These are phyloP conservation scores for Lanmaoa rubissima DNA, from an alignment of 768 basidiomycete genomes.

Conservation along the genomic window DNA sequence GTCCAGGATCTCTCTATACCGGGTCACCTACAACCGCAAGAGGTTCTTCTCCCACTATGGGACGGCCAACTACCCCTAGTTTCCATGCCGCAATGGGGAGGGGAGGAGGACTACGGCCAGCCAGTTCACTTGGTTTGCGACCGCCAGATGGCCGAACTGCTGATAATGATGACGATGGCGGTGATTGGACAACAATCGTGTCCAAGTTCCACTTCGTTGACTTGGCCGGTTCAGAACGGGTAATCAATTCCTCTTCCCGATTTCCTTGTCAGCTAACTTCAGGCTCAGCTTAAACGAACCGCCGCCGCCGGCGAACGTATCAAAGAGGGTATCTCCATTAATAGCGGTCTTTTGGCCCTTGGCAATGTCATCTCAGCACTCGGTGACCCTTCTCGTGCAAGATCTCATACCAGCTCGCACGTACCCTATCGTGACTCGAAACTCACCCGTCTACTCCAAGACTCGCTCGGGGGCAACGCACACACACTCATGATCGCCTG, in stretches of 20 bases:
- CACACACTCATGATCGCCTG: constrained; percentile 99
- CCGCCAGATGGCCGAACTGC: constrained; percentile 43
- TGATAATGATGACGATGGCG: constrained; percentile 56
- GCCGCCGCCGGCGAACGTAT: constrained; percentile 94
- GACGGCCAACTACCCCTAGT: constrained; percentile 76
- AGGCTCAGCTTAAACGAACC: constrained; percentile 83
- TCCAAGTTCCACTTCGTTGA: constrained; percentile 99
- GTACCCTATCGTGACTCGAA: constrained; percentile 99
- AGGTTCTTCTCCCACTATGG: constrained; percentile 76
- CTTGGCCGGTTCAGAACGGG: constrained; percentile 93
- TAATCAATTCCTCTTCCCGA: constrained; percentile 34
- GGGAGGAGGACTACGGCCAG: constrained; percentile 64
- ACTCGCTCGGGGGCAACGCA: constrained; percentile 95
- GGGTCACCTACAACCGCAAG: constrained; percentile 35
- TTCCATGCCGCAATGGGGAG: constrained; percentile 74
- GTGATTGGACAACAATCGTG: constrained; percentile 86
- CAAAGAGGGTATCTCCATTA: constrained; percentile 99
- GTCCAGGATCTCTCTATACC: constrained; percentile 77
- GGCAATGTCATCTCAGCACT: constrained; percentile 99
- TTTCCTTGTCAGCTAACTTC: constrained; percentile 15
- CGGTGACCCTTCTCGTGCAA: constrained; percentile 87
- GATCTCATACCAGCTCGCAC: constrained; percentile 81
- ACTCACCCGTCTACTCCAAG: constrained; percentile 74
- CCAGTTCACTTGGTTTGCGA: constrained; percentile 75
- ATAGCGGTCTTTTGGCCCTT: constrained; percentile 91